Evolutionary conservation across 2,329 filamentous ascomycete genomes (phyloP).

Genomic region (Ophiocordyceps camponoti-saundersi): DNA sequence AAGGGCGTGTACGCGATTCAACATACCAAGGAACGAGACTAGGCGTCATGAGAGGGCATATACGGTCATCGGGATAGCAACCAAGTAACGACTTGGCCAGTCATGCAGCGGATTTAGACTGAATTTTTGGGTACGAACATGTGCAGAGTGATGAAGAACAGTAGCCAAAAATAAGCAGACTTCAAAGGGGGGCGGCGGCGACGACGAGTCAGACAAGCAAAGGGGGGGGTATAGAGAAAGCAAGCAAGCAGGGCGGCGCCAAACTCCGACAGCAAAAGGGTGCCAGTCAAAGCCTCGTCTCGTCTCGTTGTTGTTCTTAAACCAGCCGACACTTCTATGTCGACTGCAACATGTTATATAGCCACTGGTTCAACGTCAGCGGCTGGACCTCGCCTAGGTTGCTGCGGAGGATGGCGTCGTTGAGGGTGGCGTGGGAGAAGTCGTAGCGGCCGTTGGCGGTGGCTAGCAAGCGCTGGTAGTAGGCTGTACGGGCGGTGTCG

Average conservation of each 20-base stretch:
- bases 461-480: constrained; percentile 46
- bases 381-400: constrained; percentile 26
- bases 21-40: background rate
- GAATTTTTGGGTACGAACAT: background rate
- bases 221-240: background rate
- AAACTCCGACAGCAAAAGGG: background rate
- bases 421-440: constrained; percentile 43
- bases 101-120: background rate
- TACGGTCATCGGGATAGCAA: background rate
- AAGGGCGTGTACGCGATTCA: no score
- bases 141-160: background rate
- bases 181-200: no score
- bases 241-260: background rate
- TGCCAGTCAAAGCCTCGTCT: background rate
- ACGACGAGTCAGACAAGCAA: background rate
- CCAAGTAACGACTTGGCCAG: background rate
- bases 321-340: background rate
- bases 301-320: no score
- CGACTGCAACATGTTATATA: constrained; percentile 14
- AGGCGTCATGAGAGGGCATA: background rate
- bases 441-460: constrained; percentile 54
- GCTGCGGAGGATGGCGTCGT: constrained; percentile 24
- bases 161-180: background rate
- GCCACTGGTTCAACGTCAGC: constrained; percentile 35
- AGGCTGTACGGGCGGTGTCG: constrained; percentile 29